Conservation (phyloP, 2,329 filamentous ascomycete genomes). For the Colletotrichum paranaense region DNA sequence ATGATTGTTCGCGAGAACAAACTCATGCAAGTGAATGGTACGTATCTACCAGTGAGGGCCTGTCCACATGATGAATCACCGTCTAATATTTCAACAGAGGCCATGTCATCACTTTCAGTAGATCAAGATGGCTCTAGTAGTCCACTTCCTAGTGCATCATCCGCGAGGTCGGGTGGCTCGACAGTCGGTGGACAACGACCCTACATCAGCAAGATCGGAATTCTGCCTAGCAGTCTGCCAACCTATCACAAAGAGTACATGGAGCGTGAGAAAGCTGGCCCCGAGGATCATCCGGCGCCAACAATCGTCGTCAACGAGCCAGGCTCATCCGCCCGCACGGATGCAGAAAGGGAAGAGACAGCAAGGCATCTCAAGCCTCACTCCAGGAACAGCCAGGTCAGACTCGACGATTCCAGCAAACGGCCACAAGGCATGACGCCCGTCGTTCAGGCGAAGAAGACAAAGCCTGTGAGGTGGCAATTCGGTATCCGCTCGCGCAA, state of each 20-base stretch:
- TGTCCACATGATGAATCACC: neutral
- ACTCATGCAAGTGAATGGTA: constrained; percentile 94
- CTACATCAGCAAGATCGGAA: constrained; percentile 86
- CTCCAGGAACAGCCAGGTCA: constrained; percentile 72
- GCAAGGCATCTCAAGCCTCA: constrained; percentile 87
- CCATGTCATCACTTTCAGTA: constrained; percentile 40
- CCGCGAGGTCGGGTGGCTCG: constrained; percentile 64
- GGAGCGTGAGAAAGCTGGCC: constrained; percentile 72
- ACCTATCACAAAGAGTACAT: constrained; percentile 93
- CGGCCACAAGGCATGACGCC: constrained; percentile 73
- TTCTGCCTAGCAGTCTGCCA: constrained; percentile 90
- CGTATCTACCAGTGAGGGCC: neutral
- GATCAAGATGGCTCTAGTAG: constrained; percentile 54
- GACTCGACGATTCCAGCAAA: constrained; percentile 72
- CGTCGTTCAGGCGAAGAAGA: constrained; percentile 71
- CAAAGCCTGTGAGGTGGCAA: constrained; percentile 91
- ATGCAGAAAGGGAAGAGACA: constrained; percentile 84
- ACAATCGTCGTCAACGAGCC: constrained; percentile 61
- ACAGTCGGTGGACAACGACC: constrained; percentile 62
- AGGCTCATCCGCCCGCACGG: constrained; percentile 61
- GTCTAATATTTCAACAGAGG: constrained; percentile 40
- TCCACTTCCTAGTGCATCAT: constrained; percentile 65
- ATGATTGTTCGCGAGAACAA: constrained; percentile 98
- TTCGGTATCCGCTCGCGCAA: constrained; percentile 97
- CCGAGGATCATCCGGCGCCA: constrained; percentile 54